phyloP scores from a whole-genome alignment of 2,329 filamentous ascomycete genomes.

The Cladophialophora immunda region DNA sequence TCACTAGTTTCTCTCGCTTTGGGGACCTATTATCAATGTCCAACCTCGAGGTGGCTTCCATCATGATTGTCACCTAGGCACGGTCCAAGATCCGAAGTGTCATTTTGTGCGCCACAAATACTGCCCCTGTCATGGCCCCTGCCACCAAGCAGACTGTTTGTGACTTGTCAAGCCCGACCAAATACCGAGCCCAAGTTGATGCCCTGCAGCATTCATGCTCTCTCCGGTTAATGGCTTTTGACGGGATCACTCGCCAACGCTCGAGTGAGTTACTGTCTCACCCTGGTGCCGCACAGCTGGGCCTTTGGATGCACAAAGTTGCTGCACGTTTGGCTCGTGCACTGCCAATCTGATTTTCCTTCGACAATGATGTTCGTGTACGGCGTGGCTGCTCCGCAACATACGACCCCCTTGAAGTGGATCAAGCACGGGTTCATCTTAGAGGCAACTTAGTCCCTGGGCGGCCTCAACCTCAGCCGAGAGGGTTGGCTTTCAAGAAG shows the following conservation, averaged over 20 bases:
- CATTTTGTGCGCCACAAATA: not conserved
- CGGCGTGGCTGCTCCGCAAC: not conserved
- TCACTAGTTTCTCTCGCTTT: not conserved
- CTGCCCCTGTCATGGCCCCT: not conserved
- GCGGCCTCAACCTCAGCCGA: not conserved
- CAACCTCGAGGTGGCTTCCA: not conserved
- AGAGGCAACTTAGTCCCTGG: not conserved
- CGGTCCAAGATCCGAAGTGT: not conserved
- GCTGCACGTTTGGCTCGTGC: not conserved
- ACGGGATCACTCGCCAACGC: not conserved
- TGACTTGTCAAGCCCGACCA: not conserved
- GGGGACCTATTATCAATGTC: not conserved
- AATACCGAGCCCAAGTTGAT: not conserved
- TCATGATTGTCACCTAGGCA: not conserved
- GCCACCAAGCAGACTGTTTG: not conserved
- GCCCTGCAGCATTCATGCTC: not conserved
- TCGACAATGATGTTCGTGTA: not conserved
- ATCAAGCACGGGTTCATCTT: not conserved
- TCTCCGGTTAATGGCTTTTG: not conserved
- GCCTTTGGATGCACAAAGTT: slow-evolving; percentile 1
- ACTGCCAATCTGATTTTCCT: not conserved
- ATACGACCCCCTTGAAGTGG: not conserved
- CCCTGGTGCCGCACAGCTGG: not conserved
- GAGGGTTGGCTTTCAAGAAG: no score
- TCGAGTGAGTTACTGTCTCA: not conserved